These are phyloP conservation scores for Decorospora gaudefroyi DNA, from an alignment of 2,329 filamentous ascomycete genomes.

Conservation along the genomic window DNA sequence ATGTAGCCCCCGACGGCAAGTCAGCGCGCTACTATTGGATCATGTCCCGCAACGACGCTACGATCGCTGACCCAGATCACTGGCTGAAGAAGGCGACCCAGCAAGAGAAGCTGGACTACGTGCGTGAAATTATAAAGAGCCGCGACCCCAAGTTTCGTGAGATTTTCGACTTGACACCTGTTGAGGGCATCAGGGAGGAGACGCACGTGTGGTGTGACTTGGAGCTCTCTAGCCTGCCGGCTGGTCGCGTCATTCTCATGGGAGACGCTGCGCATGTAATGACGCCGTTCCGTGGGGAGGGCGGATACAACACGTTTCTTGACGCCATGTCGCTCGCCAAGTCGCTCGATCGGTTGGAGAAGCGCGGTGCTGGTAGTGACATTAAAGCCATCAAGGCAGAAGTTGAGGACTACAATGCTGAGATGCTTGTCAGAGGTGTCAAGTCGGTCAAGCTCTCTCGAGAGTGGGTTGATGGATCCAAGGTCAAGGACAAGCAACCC, in stretches of 20 bases:
- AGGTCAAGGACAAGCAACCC: no score
- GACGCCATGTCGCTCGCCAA: no score
- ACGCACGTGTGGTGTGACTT: background rate
- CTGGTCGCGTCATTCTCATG: conserved; percentile 44
- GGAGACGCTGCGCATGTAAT: conserved; percentile 52
- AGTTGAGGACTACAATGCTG: no score
- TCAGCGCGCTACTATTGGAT: conserved; percentile 13
- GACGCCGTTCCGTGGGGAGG: conserved; percentile 40
- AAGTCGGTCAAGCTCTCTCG: no score
- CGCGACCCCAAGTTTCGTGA: conserved; percentile 11
- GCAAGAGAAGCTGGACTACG: conserved; percentile 15
- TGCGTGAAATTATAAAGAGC: background rate
- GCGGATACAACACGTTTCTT: background rate
- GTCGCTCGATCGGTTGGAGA: no score
- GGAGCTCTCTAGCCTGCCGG: conserved; percentile 42
- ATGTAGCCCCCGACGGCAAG: conserved; percentile 3
- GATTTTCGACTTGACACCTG: conserved; percentile 11
- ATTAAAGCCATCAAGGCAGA: no score
- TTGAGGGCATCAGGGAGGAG: background rate
- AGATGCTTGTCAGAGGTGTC: no score
- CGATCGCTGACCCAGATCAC: conserved; percentile 10
- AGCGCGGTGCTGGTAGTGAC: no score
- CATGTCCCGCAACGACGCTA: conserved; percentile 4
- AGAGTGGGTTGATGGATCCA: no score
- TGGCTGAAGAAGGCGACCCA: conserved; percentile 12